Evolutionary conservation across 108 stramenopile species (phyloP).

Genomic region (Cyclotella cryptica): DNA sequence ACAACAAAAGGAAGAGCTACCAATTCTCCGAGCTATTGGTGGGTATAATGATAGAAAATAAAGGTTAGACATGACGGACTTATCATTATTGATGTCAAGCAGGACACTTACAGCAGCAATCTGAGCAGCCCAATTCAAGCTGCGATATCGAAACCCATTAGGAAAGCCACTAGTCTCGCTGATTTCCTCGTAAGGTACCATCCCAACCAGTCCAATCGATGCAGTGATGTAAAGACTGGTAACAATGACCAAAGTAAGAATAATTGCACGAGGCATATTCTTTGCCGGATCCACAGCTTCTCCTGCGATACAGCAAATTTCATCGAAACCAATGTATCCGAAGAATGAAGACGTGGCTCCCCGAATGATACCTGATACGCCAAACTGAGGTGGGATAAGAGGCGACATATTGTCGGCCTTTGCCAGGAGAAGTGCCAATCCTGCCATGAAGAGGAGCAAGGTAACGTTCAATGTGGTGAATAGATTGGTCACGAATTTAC

Average conservation of each 20-base stretch:
- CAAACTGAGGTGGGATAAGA: slow-evolving; percentile 56
- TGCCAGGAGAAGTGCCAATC: slow-evolving; percentile 48
- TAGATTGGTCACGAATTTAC: slow-evolving; percentile 65
- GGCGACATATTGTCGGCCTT: slow-evolving; percentile 45
- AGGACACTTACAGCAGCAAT: slow-evolving; percentile 46
- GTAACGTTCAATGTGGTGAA: slow-evolving; percentile 69
- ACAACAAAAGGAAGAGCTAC: slow-evolving; percentile 90
- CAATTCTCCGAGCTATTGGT: slow-evolving; percentile 71
- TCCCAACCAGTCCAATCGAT: slow-evolving; percentile 66
- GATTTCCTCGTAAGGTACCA: slow-evolving; percentile 72
- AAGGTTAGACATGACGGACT: neutral
- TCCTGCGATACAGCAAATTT: slow-evolving; percentile 72
- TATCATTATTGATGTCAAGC: neutral
- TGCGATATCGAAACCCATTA: slow-evolving; percentile 67
- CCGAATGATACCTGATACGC: slow-evolving; percentile 59
- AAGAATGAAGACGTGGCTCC: slow-evolving; percentile 77
- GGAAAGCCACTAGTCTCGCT: slow-evolving; percentile 77
- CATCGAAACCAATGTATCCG: slow-evolving; percentile 80
- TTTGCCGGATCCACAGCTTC: slow-evolving; percentile 69
- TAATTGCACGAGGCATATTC: slow-evolving; percentile 73
- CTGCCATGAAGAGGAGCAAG: slow-evolving; percentile 72
- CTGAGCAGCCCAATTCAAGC: slow-evolving; percentile 61
- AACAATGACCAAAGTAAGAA: slow-evolving; percentile 62
- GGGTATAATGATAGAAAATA: neutral
- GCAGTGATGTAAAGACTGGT: slow-evolving; percentile 64